Evolutionary conservation across 2,329 filamentous ascomycete genomes (phyloP), one percentile per base, ranked within the genome.

Genomic region (Colletotrichum navitas): DNA sequence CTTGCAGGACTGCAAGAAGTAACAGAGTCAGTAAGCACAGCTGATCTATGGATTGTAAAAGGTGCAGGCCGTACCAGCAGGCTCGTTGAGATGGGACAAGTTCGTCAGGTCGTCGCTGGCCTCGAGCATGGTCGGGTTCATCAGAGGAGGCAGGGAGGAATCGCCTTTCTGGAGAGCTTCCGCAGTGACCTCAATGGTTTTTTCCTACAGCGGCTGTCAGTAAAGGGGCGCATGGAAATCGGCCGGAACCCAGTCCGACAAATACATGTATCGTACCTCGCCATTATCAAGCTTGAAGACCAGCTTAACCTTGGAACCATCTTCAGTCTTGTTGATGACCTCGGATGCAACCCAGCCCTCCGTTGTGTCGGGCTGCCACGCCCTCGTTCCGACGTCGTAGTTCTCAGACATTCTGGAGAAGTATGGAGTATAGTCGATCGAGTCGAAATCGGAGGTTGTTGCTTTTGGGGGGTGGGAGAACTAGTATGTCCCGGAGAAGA

Each of bases 331-430:
- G 83, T 93, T 92, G 81, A 92, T 88, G 77, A 99, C 93, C 87
- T 98, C 95, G 58, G 96, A 98, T 80, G 95, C 93, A 82, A 99
- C 91, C 95, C 96, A 99, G 85, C 96, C 96, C 84, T 99, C 95
- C 73, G 93, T 93, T 81, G 90, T 86, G 86, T 99, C 96, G 78
- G 96, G 95, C 89, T 98, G 96, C 96, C 96, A 99, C 81, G 95
- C 96, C 89, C 94, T 91, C 79, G 95, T 98, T 80, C 95, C 96
- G 80, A 98, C 90, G 88, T 98, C 95, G 86, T 97, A 98, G 81
- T 90, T 94, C 84, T 97, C 93, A 86, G 94, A 94, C 95, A 97
- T 97, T 83, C 80, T 82, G 81, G 62, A 64, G 73, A 74, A 36
- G 24, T 75, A 76, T 73, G 69, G 39, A 39, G 18, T 24, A 45